phyloP scores from a whole-genome alignment of 495 filamentous ascomycete species.

The Aspergillus bridgeri region DNA sequence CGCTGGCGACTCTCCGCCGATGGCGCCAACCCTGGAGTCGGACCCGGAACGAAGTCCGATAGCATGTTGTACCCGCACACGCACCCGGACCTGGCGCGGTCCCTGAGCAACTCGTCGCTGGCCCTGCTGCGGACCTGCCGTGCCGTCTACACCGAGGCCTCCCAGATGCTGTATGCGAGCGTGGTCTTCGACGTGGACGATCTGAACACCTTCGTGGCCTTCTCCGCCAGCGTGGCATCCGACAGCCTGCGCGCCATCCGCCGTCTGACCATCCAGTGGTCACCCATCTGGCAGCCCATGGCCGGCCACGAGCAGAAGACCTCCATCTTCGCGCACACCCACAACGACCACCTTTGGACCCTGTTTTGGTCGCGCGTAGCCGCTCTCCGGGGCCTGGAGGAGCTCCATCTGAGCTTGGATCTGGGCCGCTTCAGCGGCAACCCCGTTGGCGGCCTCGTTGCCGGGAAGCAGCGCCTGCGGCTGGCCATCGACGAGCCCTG shows the following conservation, averaged over 20 bases:
- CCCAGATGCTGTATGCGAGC: slow-evolving; percentile 28
- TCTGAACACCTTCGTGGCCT: slow-evolving; percentile 41
- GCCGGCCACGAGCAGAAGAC: slow-evolving; percentile 29
- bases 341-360: slow-evolving; percentile 38
- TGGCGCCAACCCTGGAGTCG: slow-evolving; percentile 4
- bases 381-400: slow-evolving; percentile 17
- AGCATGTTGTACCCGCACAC: slow-evolving; percentile 42
- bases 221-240: slow-evolving; percentile 21
- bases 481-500: slow-evolving; percentile 29
- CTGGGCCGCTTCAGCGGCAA: slow-evolving; percentile 31
- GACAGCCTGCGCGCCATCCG: slow-evolving; percentile 18
- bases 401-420: slow-evolving; percentile 31
- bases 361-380: slow-evolving; percentile 33
- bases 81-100: slow-evolving; percentile 23
- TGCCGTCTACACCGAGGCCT: slow-evolving; percentile 40
- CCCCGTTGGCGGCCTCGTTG: slow-evolving; percentile 14
- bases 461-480: slow-evolving; percentile 22
- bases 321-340: slow-evolving; percentile 41
- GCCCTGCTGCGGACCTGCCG: slow-evolving; percentile 41
- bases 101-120: slow-evolving; percentile 23
- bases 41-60: slow-evolving; percentile 11
- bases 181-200: slow-evolving; percentile 40
- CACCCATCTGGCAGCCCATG: slow-evolving; percentile 37
- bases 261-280: slow-evolving; percentile 35
- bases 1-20: slow-evolving; percentile 32